Percentiles rank a stretch among this genome's conserved stretches.
Evolutionary conservation across 805 yeast species (phyloP).

Genomic region (Saccharomyces jurei): DNA sequence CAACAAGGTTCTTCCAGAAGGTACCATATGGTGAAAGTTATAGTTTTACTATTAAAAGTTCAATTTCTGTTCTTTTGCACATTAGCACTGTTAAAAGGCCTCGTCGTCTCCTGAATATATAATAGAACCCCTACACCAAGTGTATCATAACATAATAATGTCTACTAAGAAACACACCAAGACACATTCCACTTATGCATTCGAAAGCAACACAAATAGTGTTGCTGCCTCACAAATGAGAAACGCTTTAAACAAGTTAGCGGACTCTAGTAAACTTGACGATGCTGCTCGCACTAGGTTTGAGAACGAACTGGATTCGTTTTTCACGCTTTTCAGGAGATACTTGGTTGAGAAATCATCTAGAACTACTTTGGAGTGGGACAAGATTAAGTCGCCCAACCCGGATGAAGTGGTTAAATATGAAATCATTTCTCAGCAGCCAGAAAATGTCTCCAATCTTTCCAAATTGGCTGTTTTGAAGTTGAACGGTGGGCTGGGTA

Average conservation of each 20-base stretch:
- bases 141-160: not conserved
- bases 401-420: conserved; percentile 85
- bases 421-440: conserved; percentile 34
- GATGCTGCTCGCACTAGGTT: conserved; percentile 46
- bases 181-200: conserved; percentile 50
- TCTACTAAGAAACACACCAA: conserved; percentile 33
- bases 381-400: conserved; percentile 84
- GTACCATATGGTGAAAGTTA: not conserved
- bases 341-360: conserved; percentile 84
- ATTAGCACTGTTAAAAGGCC: not conserved
- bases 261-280: conserved; percentile 63
- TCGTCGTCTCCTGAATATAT: not conserved
- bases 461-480: conserved; percentile 88
- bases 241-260: conserved; percentile 78
- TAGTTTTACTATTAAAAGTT: not conserved
- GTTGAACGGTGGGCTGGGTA: conserved; percentile 96
- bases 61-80: not conserved
- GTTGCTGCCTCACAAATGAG: conserved; percentile 96
- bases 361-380: conserved; percentile 79
- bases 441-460: conserved; percentile 39
- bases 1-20: not conserved
- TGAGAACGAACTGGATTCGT: conserved; percentile 77
- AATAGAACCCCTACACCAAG: not conserved
- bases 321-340: conserved; percentile 87
- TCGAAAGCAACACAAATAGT: conserved; percentile 88